Evolutionary conservation across 768 basidiomycete genomes (phyloP).

Genomic region (Macrolepiota dolichaula): DNA sequence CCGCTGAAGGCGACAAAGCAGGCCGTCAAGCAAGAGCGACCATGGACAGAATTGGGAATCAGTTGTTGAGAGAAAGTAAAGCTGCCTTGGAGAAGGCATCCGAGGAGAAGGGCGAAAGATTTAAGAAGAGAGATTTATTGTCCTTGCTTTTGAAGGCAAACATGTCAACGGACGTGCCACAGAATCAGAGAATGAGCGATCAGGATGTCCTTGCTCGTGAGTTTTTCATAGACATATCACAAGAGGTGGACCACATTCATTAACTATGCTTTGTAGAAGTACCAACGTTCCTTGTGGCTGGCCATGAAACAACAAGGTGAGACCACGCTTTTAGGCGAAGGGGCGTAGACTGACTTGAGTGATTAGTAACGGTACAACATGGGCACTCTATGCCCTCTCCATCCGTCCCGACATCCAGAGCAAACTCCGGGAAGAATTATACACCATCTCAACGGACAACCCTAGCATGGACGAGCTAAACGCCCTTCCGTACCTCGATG

Average conservation of each 20-base stretch:
- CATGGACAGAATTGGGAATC: slow-evolving; percentile 48
- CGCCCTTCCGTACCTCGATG: slow-evolving; percentile 65
- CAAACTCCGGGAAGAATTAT: slow-evolving; percentile 57
- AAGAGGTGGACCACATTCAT: not conserved
- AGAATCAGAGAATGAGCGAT: slow-evolving; percentile 54
- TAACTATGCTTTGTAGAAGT: slow-evolving; percentile 39
- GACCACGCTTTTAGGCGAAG: not conserved
- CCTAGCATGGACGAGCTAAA: slow-evolving; percentile 71
- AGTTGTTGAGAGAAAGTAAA: slow-evolving; percentile 51
- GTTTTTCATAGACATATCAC: slow-evolving; percentile 16
- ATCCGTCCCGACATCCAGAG: slow-evolving; percentile 45
- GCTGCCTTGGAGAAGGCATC: slow-evolving; percentile 19
- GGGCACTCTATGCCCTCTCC: slow-evolving; percentile 57
- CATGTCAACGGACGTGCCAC: slow-evolving; percentile 55
- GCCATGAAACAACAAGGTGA: slow-evolving; percentile 56
- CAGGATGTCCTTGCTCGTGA: slow-evolving; percentile 56
- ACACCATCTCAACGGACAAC: slow-evolving; percentile 45
- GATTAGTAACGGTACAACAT: slow-evolving; percentile 42
- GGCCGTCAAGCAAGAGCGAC: slow-evolving; percentile 30
- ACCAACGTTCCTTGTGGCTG: slow-evolving; percentile 57
- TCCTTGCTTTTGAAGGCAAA: slow-evolving; percentile 63
- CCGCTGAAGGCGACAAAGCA: slow-evolving; percentile 25
- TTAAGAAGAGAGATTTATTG: slow-evolving; percentile 51
- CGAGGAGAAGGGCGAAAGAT: slow-evolving; percentile 20
- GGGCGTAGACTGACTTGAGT: not conserved